A percentile compares a stretch with the other conserved stretches of the same genome.
These are phyloP conservation scores for Sporothrix schenckii DNA, from an alignment of 2,329 filamentous ascomycete species.

Conservation along the genomic window DNA sequence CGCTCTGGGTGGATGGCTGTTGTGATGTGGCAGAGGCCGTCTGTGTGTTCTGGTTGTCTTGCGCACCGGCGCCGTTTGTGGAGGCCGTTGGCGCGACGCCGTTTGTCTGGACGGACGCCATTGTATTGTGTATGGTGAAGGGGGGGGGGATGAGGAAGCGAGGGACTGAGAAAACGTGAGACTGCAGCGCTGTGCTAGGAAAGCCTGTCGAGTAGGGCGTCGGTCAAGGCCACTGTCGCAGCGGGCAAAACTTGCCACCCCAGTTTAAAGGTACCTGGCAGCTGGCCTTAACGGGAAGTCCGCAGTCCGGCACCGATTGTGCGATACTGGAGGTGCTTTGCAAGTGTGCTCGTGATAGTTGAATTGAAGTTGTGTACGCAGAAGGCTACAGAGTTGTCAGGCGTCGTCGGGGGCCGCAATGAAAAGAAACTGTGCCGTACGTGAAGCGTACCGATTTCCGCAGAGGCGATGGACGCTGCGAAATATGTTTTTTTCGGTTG, in stretches of 20 bases:
- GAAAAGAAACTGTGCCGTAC: background rate
- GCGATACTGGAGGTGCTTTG: background rate
- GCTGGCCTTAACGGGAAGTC: no score
- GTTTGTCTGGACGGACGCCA: slow-evolving; percentile 52
- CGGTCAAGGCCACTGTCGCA: background rate
- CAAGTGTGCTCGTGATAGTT: background rate
- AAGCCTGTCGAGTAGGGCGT: background rate
- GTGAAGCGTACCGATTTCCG: background rate
- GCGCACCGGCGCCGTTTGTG: slow-evolving; percentile 26
- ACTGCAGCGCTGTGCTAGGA: background rate
- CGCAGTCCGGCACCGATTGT: background rate
- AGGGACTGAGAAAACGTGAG: background rate
- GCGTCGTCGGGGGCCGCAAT: background rate
- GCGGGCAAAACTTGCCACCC: background rate
- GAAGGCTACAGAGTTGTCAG: background rate
- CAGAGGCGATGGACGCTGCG: background rate
- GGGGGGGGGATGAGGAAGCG: background rate
- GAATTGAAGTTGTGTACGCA: background rate
- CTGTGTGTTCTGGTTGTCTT: slow-evolving; percentile 33
- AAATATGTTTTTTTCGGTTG: background rate
- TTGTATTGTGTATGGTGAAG: slow-evolving; percentile 29
- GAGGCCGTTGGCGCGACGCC: slow-evolving; percentile 49
- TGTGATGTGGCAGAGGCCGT: slow-evolving; percentile 34
- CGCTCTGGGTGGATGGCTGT: slow-evolving; percentile 5
- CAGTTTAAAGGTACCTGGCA: background rate